phyloP scores from a whole-genome alignment of 2,329 filamentous ascomycete genomes.

The Lojkania enalia region DNA sequence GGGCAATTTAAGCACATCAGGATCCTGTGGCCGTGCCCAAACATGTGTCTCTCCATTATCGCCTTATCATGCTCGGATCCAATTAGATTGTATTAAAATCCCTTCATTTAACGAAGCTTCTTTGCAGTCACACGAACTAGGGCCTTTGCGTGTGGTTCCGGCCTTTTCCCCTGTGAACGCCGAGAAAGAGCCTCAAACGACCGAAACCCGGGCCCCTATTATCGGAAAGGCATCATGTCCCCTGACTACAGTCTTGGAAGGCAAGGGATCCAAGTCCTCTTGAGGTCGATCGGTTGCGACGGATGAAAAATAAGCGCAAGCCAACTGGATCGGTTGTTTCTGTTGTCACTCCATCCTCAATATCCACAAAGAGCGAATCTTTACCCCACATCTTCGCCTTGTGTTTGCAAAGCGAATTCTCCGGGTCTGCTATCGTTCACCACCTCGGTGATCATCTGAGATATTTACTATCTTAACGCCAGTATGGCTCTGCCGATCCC shows the following conservation, averaged over 20 bases:
- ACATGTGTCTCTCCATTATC: slow-evolving; percentile 17
- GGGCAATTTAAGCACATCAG: slow-evolving; percentile 14
- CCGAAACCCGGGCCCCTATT: slow-evolving; percentile 16
- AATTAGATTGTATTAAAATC: slow-evolving; percentile 13
- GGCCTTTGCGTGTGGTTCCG: slow-evolving; percentile 3
- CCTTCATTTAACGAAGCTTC: slow-evolving; percentile 14
- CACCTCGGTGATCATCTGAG: slow-evolving; percentile 13
- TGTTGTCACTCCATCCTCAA: too few species aligned
- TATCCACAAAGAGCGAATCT: too few species aligned
- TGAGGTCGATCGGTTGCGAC: not conserved
- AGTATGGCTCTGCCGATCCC: not conserved
- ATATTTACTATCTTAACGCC: slow-evolving; percentile 8
- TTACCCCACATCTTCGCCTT: too few species aligned
- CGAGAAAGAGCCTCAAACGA: slow-evolving; percentile 20
- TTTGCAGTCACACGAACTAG: slow-evolving; percentile 6
- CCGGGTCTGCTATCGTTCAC: slow-evolving; percentile 6
- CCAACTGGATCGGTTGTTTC: too few species aligned
- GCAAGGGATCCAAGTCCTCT: not conserved
- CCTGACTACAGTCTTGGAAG: slow-evolving; percentile 12
- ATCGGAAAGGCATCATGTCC: slow-evolving; percentile 1
- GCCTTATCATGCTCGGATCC: slow-evolving; percentile 7
- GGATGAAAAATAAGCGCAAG: not conserved
- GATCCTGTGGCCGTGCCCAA: slow-evolving; percentile 14
- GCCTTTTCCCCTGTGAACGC: slow-evolving; percentile 1
- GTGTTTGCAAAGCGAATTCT: too few species aligned